Evolutionary conservation across 176 grass and related monocot species (phyloP).

Genomic region (Puya raimondii): DNA sequence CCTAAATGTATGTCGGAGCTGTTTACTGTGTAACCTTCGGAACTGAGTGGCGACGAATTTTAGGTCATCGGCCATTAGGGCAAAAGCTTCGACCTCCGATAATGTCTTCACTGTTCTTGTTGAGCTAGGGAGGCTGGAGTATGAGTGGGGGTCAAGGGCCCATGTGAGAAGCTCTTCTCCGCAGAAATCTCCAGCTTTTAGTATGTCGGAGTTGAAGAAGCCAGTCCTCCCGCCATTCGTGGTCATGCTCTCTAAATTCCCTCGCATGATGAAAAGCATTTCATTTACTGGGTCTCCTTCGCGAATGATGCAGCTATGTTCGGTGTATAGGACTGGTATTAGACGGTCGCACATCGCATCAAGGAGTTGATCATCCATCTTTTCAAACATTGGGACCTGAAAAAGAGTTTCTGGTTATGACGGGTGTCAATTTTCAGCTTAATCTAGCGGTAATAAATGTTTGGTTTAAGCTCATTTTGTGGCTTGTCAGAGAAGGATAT

Average conservation of each 20-base stretch:
- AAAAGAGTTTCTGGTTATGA: background rate
- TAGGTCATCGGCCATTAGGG: slow-evolving; percentile 70
- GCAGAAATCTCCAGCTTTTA: slow-evolving; percentile 85
- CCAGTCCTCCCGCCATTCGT: slow-evolving; percentile 89
- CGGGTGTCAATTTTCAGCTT: no score
- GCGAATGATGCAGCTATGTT: slow-evolving; percentile 62
- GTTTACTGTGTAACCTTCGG: slow-evolving; percentile 76
- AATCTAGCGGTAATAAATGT: no score
- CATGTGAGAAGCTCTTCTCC: slow-evolving; percentile 95
- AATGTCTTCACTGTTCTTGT: slow-evolving; percentile 79
- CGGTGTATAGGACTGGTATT: slow-evolving; percentile 72
- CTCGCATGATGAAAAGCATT: slow-evolving; percentile 97
- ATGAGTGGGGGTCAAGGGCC: slow-evolving; percentile 63
- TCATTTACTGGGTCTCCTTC: slow-evolving; percentile 91
- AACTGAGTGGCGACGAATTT: slow-evolving; percentile 91
- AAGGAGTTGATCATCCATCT: slow-evolving; percentile 88
- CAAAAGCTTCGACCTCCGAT: slow-evolving; percentile 92
- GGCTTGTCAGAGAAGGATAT: no score
- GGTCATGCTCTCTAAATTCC: slow-evolving; percentile 65
- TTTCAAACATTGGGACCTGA: slow-evolving; percentile 92
- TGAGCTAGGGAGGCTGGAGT: slow-evolving; percentile 63
- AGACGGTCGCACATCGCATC: slow-evolving; percentile 86
- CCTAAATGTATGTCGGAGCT: slow-evolving; percentile 70
- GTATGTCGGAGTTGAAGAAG: slow-evolving; percentile 66
- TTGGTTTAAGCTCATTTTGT: no score